Conservation (phyloP, 1,139 yeast genomes). For the Petasospora fabianii region DNA sequence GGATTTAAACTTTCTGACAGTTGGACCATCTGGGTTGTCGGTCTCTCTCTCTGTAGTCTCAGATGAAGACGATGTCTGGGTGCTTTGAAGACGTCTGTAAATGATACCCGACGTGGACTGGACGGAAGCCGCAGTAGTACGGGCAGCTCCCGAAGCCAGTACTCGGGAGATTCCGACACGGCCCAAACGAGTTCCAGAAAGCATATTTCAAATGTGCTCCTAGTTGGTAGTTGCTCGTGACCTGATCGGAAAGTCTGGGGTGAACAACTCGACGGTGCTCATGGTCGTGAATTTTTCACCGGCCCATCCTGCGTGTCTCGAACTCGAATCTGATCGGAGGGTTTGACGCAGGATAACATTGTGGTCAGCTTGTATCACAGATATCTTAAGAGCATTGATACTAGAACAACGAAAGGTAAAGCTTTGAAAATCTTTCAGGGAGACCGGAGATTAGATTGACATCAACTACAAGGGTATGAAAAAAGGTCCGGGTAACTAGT, state of each 20-base stretch:
- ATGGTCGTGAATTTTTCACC: too few species aligned
- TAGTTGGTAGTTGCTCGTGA: neutral
- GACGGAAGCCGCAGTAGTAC: neutral
- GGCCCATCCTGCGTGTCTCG: too few species aligned
- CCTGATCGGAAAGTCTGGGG: neutral
- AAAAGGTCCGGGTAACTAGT: too few species aligned
- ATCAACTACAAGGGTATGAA: too few species aligned
- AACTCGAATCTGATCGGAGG: too few species aligned
- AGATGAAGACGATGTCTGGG: neutral
- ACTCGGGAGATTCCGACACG: neutral
- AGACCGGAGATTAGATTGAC: too few species aligned
- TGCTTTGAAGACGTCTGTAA: conserved; percentile 1
- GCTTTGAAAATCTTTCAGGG: too few species aligned
- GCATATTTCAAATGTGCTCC: neutral
- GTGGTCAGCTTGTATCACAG: too few species aligned
- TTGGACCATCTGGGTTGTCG: neutral
- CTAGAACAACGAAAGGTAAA: too few species aligned
- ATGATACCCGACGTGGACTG: neutral
- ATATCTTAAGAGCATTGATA: too few species aligned
- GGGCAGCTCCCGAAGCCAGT: conserved; percentile 1
- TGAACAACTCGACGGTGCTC: too few species aligned
- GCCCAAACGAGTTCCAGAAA: conserved; percentile 2
- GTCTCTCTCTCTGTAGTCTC: neutral
- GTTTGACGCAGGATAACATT: too few species aligned
- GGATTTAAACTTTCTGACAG: neutral